Evolutionary conservation across 179 eudicot species (phyloP).

Genomic region (Silene noctiflora): DNA sequence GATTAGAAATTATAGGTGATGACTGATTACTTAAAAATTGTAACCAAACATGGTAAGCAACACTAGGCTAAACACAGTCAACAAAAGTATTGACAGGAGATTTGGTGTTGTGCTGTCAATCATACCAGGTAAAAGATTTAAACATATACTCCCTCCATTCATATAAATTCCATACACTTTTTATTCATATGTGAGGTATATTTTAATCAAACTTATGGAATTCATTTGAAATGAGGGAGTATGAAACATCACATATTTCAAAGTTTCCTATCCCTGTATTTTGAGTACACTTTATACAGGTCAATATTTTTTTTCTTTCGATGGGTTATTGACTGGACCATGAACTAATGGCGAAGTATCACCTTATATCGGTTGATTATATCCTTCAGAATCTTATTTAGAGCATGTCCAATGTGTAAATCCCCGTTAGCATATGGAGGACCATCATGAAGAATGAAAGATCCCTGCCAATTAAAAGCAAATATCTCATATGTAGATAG

Average conservation of each 20-base stretch:
- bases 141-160: no score
- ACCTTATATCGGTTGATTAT: slow-evolving; percentile 97
- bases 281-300: background rate
- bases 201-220: no score
- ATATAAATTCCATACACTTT: no score
- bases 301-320: background rate
- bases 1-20: background rate
- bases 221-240: no score
- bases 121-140: background rate
- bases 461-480: slow-evolving; percentile 48
- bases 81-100: background rate
- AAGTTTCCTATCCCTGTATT: background rate
- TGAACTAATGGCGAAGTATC: slow-evolving; percentile 6
- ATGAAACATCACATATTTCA: background rate
- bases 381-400: slow-evolving; percentile 93
- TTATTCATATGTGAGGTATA: no score
- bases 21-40: background rate
- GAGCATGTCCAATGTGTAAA: slow-evolving; percentile 95
- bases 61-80: background rate
- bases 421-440: slow-evolving; percentile 99
- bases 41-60: slow-evolving; percentile 4
- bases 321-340: background rate
- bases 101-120: background rate
- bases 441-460: slow-evolving; percentile 93
- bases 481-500: slow-evolving; percentile 15